Percentiles rank a stretch among this genome's conserved stretches.
phyloP scores from a whole-genome alignment of 306 rosid species.

The Fragaria nilgerrensis region DNA sequence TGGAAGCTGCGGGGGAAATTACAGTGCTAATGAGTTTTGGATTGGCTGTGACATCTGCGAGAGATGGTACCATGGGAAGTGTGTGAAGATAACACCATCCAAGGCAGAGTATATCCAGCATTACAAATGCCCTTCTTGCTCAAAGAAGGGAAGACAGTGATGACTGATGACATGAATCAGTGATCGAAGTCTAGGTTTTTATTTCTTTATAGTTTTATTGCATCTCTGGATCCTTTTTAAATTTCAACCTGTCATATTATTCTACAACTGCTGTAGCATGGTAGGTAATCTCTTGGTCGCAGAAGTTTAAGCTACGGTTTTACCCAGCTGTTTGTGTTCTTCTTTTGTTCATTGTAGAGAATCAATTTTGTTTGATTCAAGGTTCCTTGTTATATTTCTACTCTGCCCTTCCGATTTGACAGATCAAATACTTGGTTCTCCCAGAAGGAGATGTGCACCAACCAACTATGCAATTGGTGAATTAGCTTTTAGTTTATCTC shows the following conservation, averaged over 20 bases:
- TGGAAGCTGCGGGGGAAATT: slow-evolving; percentile 61
- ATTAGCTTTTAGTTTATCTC: neutral
- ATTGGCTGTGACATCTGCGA: slow-evolving; percentile 62
- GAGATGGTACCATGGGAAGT: slow-evolving; percentile 62
- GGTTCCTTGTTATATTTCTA: neutral
- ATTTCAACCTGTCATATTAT: neutral
- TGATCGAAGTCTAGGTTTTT: neutral
- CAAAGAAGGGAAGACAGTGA: slow-evolving; percentile 42
- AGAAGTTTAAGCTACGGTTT: neutral
- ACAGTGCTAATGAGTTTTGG: slow-evolving; percentile 57
- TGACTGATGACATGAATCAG: neutral
- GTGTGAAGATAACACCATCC: slow-evolving; percentile 63
- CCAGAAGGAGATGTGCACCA: neutral
- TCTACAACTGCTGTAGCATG: neutral
- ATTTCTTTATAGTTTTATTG: neutral
- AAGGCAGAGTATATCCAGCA: slow-evolving; percentile 51
- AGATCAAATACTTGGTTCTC: neutral
- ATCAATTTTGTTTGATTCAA: neutral
- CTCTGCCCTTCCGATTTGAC: neutral
- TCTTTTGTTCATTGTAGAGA: neutral
- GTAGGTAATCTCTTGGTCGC: neutral
- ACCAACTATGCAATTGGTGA: neutral
- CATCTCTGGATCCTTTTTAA: neutral
- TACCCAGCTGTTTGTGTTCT: neutral
- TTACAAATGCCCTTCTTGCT: slow-evolving; percentile 60